Percentiles rank a stretch among this genome's conserved stretches.
phyloP scores from a whole-genome alignment of 805 yeast genomes.

The Ogataea degrootiae region DNA sequence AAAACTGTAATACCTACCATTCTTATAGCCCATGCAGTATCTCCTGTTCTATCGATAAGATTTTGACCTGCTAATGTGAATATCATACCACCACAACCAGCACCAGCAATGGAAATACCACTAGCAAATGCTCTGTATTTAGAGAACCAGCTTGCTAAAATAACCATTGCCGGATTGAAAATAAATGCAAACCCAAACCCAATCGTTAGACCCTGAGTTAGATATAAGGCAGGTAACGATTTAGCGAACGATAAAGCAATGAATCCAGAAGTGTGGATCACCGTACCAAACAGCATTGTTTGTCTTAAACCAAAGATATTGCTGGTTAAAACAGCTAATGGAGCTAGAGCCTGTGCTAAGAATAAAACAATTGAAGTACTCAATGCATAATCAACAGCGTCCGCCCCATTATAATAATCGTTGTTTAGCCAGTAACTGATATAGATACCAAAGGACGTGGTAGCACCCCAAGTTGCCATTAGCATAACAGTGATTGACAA shows the following conservation, averaged over 20 bases:
- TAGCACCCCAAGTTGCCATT: conserved; percentile 62
- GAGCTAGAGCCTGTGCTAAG: conserved; percentile 20
- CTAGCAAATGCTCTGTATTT: conserved; percentile 39
- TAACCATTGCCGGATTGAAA: conserved; percentile 45
- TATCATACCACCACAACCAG: conserved; percentile 40
- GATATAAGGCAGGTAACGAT: conserved; percentile 44
- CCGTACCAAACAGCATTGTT: conserved; percentile 32
- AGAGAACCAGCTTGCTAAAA: conserved; percentile 53
- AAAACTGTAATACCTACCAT: conserved; percentile 37
- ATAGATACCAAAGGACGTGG: conserved; percentile 55
- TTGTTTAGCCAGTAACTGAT: conserved; percentile 47
- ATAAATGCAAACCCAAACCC: conserved; percentile 47
- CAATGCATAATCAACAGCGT: conserved; percentile 51
- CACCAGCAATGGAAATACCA: conserved; percentile 35
- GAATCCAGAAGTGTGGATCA: conserved; percentile 42
- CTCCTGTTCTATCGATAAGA: conserved; percentile 35
- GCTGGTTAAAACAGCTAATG: conserved; percentile 14
- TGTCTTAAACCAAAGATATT: conserved; percentile 16
- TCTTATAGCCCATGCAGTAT: conserved; percentile 41
- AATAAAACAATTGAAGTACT: conserved; percentile 43
- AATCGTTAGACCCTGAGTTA: conserved; percentile 48
- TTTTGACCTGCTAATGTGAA: conserved; percentile 32
- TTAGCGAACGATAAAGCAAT: conserved; percentile 49
- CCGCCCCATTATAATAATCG: conserved; percentile 46
- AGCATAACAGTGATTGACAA: conserved; percentile 40